A percentile compares a stretch with the other conserved stretches of the same genome.
Evolutionary conservation across 2,329 filamentous ascomycete species (phyloP).

Genomic region (Trichoderma polysporum): DNA sequence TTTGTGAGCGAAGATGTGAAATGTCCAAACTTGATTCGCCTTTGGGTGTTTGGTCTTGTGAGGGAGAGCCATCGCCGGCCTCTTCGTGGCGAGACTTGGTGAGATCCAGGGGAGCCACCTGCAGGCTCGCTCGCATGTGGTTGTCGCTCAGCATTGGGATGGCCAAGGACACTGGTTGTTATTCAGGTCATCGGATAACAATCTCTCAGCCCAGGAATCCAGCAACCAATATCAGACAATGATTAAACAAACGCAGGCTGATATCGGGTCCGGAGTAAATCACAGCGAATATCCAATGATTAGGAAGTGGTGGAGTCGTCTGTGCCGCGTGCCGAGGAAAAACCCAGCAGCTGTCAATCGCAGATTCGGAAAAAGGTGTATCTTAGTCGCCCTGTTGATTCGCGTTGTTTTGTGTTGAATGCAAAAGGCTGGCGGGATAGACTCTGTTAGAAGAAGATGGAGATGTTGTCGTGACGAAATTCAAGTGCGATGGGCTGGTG

Average conservation of each 20-base stretch:
- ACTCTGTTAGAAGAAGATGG: not conserved
- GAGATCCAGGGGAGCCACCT: conserved; percentile 60
- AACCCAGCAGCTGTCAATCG: not conserved
- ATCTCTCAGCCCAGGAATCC: conserved; percentile 6
- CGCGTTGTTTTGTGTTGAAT: not conserved
- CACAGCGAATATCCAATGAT: conserved; percentile 7
- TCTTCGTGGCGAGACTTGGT: conserved; percentile 41
- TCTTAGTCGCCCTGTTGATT: not conserved
- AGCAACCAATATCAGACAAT: not conserved
- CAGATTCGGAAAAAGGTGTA: not conserved
- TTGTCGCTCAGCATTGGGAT: conserved; percentile 43
- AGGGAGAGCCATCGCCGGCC: conserved; percentile 33
- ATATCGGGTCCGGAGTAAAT: not conserved
- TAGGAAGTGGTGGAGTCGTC: not conserved
- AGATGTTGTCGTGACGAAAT: not conserved
- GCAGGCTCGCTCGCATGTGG: conserved; percentile 56
- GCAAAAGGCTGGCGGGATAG: not conserved
- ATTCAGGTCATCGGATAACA: conserved; percentile 34
- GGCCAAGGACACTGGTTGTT: conserved; percentile 29
- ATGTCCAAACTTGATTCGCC: conserved; percentile 19
- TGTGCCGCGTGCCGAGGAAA: not conserved
- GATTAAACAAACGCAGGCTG: not conserved
- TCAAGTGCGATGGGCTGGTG: not conserved
- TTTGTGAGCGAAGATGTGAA: conserved; percentile 55
- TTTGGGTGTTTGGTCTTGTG: conserved; percentile 36